These are phyloP conservation scores for Aquilaria malaccensis DNA, from an alignment of 345 rosid species.

Conservation along the genomic window DNA sequence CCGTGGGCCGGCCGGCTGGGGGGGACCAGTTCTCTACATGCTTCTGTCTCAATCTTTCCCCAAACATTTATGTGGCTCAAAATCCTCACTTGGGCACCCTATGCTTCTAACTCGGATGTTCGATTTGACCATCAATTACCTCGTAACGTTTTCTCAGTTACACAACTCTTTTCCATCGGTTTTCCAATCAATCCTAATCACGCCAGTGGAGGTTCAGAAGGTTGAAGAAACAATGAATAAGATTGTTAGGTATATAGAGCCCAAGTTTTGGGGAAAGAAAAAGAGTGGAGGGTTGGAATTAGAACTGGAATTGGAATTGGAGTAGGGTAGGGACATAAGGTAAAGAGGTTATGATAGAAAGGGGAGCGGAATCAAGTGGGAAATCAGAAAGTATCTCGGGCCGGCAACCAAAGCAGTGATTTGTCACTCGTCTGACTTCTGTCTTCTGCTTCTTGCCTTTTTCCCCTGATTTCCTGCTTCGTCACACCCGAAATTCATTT, in stretches of 20 bases:
- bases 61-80: no score
- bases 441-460: constrained; percentile 2
- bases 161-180: no score
- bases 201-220: neutral
- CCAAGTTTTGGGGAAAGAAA: neutral
- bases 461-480: neutral
- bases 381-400: constrained; percentile 15
- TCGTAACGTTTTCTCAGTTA: no score
- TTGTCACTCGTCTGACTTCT: constrained; percentile 21
- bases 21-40: no score
- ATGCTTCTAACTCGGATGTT: no score
- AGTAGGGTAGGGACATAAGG: neutral
- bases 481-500: neutral
- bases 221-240: neutral
- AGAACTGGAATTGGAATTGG: neutral
- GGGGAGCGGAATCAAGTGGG: constrained; percentile 7
- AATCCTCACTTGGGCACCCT: no score
- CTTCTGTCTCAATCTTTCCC: no score
- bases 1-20: no score
- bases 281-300: neutral
- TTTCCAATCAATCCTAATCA: no score
- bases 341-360: neutral
- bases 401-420: constrained; percentile 31
- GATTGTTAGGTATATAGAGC: neutral
- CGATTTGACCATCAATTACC: no score